Evolutionary conservation across 2,329 filamentous ascomycete genomes (phyloP).

Genomic region (Phaeoacremonium minimum): DNA sequence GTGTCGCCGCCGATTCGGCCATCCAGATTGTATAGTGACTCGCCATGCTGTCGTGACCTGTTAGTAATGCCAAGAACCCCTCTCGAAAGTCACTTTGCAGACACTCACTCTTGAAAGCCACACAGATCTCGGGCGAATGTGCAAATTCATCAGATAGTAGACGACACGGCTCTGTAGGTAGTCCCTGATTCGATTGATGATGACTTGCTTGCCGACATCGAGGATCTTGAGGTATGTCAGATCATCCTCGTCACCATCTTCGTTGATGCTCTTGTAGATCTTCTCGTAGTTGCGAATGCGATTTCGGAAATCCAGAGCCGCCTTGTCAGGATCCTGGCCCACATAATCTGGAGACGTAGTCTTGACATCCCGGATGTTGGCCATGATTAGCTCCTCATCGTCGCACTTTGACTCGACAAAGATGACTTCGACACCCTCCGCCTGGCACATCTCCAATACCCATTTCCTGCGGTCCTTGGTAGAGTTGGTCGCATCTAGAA

Average conservation of each 20-base stretch:
- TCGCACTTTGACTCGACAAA: constrained; percentile 98
- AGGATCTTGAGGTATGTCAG: constrained; percentile 97
- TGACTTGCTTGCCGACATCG: constrained; percentile 90
- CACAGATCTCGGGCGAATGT: constrained; percentile 93
- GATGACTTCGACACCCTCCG: constrained; percentile 79
- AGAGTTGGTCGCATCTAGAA: constrained; percentile 94
- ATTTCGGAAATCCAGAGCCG: constrained; percentile 86
- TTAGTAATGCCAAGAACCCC: constrained; percentile 10
- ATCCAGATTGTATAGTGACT: constrained; percentile 86
- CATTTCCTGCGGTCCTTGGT: constrained; percentile 86
- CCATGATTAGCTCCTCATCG: constrained; percentile 93
- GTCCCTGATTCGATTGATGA: constrained; percentile 96
- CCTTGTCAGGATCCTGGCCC: constrained; percentile 88
- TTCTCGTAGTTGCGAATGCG: constrained; percentile 97
- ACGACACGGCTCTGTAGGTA: constrained; percentile 95
- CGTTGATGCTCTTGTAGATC: constrained; percentile 90
- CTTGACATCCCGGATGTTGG: constrained; percentile 96
- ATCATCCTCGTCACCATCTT: constrained; percentile 71
- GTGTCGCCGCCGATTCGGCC: constrained; percentile 94
- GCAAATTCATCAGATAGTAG: constrained; percentile 97
- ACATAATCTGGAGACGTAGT: constrained; percentile 92
- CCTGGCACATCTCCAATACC: constrained; percentile 77
- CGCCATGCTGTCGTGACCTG: constrained; percentile 65
- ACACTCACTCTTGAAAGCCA: constrained; percentile 83
- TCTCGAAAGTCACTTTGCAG: not conserved